Evolutionary conservation across 352 stramenopile genomes (phyloP).

Genomic region (Thalassiosira mediterranea): DNA sequence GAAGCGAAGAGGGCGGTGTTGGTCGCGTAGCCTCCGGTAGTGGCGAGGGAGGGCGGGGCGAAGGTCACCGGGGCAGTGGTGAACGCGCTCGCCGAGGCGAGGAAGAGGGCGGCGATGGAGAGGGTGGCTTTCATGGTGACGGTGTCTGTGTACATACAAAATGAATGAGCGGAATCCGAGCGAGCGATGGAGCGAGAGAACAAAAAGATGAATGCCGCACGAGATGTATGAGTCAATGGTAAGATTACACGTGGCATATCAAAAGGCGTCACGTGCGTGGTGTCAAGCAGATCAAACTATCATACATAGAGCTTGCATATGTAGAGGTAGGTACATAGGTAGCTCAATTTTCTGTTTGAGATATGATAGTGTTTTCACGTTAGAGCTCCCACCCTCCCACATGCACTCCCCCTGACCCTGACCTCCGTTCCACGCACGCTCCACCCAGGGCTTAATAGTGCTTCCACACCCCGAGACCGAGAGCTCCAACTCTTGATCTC

Average conservation of each 20-base stretch:
- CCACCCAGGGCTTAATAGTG: too few relatives aligned
- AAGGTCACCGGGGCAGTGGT: constrained; percentile 3
- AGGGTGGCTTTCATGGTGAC: constrained; percentile 63
- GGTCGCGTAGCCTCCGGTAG: neutral
- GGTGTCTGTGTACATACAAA: neutral
- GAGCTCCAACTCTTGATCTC: too few relatives aligned
- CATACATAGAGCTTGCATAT: too few relatives aligned
- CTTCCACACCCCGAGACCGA: too few relatives aligned
- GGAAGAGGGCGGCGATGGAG: constrained; percentile 34
- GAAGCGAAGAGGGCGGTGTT: constrained; percentile 48
- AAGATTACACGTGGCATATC: neutral
- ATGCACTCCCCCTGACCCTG: too few relatives aligned
- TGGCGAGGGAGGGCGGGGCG: neutral
- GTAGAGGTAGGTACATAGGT: constrained; percentile 2
- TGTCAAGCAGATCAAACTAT: too few relatives aligned
- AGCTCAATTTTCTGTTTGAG: too few relatives aligned
- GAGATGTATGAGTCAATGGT: neutral
- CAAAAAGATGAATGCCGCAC: neutral
- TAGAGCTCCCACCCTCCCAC: too few relatives aligned
- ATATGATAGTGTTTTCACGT: too few relatives aligned
- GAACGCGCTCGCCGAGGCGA: constrained; percentile 40
- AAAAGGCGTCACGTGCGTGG: too few relatives aligned
- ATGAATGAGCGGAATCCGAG: neutral
- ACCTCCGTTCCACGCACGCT: too few relatives aligned
- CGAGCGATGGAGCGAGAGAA: neutral